Evolutionary conservation across 225 moss, liverwort and hornwort genomes (phyloP), one percentile per base, ranked within the genome.

Genomic region (Asterella californica): DNA sequence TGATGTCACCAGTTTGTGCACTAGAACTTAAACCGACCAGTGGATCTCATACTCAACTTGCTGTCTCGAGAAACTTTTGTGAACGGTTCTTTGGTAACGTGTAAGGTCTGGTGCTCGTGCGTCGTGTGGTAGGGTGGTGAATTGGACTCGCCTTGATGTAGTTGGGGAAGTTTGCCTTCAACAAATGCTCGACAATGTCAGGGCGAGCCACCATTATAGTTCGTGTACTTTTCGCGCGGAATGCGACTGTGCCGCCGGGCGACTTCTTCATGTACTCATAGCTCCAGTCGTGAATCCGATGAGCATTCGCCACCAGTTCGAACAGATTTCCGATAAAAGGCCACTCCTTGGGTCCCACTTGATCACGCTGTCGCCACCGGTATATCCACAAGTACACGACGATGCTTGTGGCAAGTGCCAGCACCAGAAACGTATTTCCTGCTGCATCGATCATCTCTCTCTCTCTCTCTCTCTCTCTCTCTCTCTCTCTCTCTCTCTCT

Each of bases 141-240:
- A 60, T 6, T 68, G 29, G 3, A 33, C 68, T 32, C 10, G 29
- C 78, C 78, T 81, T 90, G 55, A 88, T 88, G 55, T 85, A 89
- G 46, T 89, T 91, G 76, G 61, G 50, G 79, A 91, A 89, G 76
- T 88, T 87, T 77, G 81, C 81, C 80, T 89, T 91, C 86, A 89
- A 79, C 53, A 91, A 79, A 65, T 88, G 45, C 70, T 91, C 86
- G 10, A 91, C 18, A 15, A 75, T 81, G 52, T 70, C 84, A 0
- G 89, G 87, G 74, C 83, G 78, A 9, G 36, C 83, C 2, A 85
- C 84, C 0, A 81, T 0, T 33, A 89, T 32, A 11, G 19, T 0
- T 37, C 75, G 72, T 7, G 70, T 77, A 12, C 22, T 14, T 76
- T 38, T 0, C 2, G 42, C 0, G 5, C 4, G 0, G 7, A 48